Base-by-base conservation (phyloP, 371 early-diverging fungal genomes). In the Dichotomocladium elegans region DNA sequence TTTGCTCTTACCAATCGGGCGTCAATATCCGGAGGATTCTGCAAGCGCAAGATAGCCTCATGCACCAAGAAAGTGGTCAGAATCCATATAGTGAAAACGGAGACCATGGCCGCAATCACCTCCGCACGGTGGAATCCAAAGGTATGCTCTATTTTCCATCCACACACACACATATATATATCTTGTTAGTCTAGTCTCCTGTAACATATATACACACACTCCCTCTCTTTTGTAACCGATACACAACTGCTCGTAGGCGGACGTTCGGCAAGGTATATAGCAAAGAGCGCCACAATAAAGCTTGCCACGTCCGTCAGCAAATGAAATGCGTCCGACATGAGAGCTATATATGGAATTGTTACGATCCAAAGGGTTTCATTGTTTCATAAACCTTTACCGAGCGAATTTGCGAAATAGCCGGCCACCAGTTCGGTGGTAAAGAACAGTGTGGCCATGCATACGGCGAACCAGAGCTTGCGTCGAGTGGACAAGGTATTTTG, bases 61-160 rank as follows among this genome's bases (percentile, higher is more conserved):
- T 70, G 63, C 4, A 91, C 76, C 53, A 94, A 64, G 53, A 77
- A 74, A 22, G 74, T 85, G 0, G 94, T 92, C 48, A 94, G 61
- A 22, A 83, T 71, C 92, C 93, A 94, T 47, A 94, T 93, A 27
- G 91, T 75, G 31, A 90, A 72, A 12, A 91, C 84, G 1, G 93
- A 93, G 40, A 85, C 58, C 31, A 93, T 61, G 0, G 92, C 94
- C 9, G 93, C 95, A 34, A 94, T 69, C 24, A 93, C 91, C 62
- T 94, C 93, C 29, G 88, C 88, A 30, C 95, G 83, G 50, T 92
- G 84, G 58, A 86, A 94, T 29, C 95, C 93, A 71, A 86, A 94
- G 8, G 91, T 83, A 64, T 87, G 88, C 41, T 60, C 77, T 77
- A 34, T n/a, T n/a, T n/a, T n/a, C n/a, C n/a, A n/a, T n/a, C n/a